Base-by-base conservation (phyloP, 2,329 filamentous ascomycete species). In the Fusarium aywerte region DNA sequence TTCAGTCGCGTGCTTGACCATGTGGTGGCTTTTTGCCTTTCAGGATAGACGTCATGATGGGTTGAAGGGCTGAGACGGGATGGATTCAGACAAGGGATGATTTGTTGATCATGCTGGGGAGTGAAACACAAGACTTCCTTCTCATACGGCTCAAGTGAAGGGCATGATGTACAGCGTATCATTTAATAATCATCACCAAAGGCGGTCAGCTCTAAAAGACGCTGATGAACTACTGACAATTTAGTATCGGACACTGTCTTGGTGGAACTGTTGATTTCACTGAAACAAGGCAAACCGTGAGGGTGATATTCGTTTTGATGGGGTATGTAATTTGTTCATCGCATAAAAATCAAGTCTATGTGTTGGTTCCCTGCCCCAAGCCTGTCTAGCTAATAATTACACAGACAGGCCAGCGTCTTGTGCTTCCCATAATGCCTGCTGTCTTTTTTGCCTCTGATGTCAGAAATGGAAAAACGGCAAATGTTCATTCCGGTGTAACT, bases 361-460 rank as follows among this genome's bases (percentile, higher is more conserved):
- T 53, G 42, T 47, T 66, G 61, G 54, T 60, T 73, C 63, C 67
- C 55, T 45, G 25, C 52, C 63, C 66, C 23, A 23, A 68, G 56
- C 63, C 71, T 67, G 62, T 72, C 57, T 73, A 71, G 67, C 68
- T 71, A 54, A 66, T 66, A 70, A 72, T 69, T 72, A 73, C 71
- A 73, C 66, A 72, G 71, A 68, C 67, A 73, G 54, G 54, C 57
- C 67, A 72, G 69, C 65, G 65, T 72, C 61, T 73, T 71, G 55
- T 69, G 65, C 68, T 66, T 72, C 65, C 69, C 69, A 54, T 72
- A 43, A 63, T 73, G 60, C 65, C 68, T 70, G 59, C 56, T 62
- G 48, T 56, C 58, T 43, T 52, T n/a, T 60, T 60, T 42, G 53
- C 49, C 50, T 69, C 55, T 63, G 57, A 42, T 61, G 40, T 62